Evolutionary conservation across 2,329 filamentous ascomycete genomes (phyloP).

Genomic region (Cucurbitaria berberidis): DNA sequence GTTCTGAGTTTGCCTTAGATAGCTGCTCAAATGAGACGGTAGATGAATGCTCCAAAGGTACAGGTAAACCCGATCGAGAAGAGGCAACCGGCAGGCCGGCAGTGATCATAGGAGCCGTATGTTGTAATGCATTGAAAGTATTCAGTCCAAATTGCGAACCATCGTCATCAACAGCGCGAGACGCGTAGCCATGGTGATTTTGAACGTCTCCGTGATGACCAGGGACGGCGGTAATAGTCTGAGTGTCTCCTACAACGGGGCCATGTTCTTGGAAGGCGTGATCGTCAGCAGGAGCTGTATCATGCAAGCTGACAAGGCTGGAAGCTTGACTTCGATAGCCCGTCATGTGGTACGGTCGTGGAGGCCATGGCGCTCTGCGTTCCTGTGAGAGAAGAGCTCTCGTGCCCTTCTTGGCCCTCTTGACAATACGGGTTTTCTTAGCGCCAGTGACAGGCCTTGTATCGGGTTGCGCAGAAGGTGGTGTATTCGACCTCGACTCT

Average conservation of each 20-base stretch:
- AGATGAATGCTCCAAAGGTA: background rate
- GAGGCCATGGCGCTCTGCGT: conserved; percentile 4
- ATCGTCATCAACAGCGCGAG: background rate
- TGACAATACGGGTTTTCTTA: background rate
- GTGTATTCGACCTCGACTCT: background rate
- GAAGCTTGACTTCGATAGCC: background rate
- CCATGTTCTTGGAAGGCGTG: background rate
- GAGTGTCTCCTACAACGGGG: background rate
- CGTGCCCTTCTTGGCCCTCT: conserved; percentile 3
- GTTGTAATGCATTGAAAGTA: background rate
- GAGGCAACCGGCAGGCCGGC: background rate
- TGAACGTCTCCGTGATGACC: background rate
- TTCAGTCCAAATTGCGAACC: background rate
- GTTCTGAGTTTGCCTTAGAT: background rate
- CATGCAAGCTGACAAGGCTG: background rate
- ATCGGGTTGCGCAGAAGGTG: background rate
- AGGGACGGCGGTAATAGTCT: background rate
- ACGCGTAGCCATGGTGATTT: background rate
- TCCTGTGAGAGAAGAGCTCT: conserved; percentile 2
- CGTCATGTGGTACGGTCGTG: background rate
- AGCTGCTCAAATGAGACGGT: background rate
- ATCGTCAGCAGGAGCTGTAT: background rate
- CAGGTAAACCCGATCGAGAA: background rate
- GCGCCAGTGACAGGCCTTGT: background rate
- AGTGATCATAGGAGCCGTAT: background rate